Evolutionary conservation across 108 stramenopile species (phyloP).

Genomic region (Nannochloropsis salina): DNA sequence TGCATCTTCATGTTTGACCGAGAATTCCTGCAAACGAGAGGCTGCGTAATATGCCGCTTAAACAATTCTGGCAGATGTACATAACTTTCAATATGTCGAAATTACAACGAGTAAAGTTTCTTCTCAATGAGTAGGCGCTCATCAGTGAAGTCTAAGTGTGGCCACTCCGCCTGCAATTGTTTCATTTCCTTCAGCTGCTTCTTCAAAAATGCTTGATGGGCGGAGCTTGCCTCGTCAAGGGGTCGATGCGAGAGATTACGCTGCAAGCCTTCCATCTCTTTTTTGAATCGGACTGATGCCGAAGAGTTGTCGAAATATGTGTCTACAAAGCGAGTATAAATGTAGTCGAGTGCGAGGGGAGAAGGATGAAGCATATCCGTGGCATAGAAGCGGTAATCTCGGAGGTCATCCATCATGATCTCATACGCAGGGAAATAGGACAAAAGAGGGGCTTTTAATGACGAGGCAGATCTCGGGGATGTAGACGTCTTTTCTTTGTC

Average conservation of each 20-base stretch:
- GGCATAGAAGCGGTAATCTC: constrained; percentile 45
- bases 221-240: constrained; percentile 30
- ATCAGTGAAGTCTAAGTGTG: constrained; percentile 20
- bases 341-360: constrained; percentile 37
- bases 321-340: constrained; percentile 30
- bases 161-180: not conserved
- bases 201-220: constrained; percentile 32
- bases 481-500: not conserved
- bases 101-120: not conserved
- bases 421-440: constrained; percentile 40
- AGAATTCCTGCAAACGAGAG: too few relatives aligned
- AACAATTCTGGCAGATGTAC: too few relatives aligned
- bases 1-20: too few relatives aligned
- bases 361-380: constrained; percentile 43
- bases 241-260: constrained; percentile 34
- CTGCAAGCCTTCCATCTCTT: constrained; percentile 25
- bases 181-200: constrained; percentile 30
- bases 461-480: not conserved
- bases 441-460: not conserved
- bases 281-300: not conserved
- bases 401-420: constrained; percentile 38
- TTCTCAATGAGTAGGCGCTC: constrained; percentile 28
- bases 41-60: too few relatives aligned
- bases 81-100: too few relatives aligned
- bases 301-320: not conserved